Percentiles rank a stretch among this genome's conserved stretches.
Conservation (phyloP, 2,329 filamentous ascomycete genomes). For the Neodidymelliopsis sp. region DNA sequence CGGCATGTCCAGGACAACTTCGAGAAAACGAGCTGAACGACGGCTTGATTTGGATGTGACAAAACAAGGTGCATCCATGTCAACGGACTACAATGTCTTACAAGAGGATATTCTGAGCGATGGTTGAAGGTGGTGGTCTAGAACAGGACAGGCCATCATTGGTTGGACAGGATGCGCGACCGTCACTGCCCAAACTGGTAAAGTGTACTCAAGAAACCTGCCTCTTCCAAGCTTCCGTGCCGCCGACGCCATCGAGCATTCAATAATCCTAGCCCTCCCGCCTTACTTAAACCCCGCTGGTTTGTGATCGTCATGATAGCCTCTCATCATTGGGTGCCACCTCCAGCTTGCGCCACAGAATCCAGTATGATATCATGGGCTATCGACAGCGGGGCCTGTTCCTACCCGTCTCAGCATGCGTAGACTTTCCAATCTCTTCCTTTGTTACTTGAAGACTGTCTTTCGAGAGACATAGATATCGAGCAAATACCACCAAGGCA, state of each 20-base stretch:
- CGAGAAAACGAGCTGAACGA: too few relatives aligned
- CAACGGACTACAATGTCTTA: neutral
- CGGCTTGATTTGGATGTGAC: too few relatives aligned
- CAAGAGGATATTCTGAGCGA: neutral
- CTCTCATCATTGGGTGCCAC: constrained; percentile 32
- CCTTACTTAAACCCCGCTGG: constrained; percentile 21
- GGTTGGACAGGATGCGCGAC: constrained; percentile 2
- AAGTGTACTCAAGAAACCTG: constrained; percentile 19
- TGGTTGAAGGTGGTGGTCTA: neutral
- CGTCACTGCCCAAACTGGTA: constrained; percentile 1
- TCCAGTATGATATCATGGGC: constrained; percentile 36
- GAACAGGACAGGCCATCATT: neutral
- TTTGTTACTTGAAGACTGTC: neutral
- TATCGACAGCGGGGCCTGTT: constrained; percentile 16
- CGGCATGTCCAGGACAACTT: too few relatives aligned
- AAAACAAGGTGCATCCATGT: neutral
- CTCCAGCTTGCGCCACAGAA: constrained; percentile 30
- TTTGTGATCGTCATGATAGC: constrained; percentile 21
- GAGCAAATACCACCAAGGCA: too few relatives aligned
- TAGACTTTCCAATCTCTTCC: constrained; percentile 4
- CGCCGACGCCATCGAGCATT: constrained; percentile 33
- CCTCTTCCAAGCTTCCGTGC: constrained; percentile 19
- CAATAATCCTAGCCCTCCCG: constrained; percentile 28
- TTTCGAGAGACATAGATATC: neutral
- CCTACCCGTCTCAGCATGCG: constrained; percentile 10